Evolutionary conservation across 2,329 filamentous ascomycete genomes (phyloP), one percentile per base, ranked within the genome.

Genomic region (Hypoxylon sp.): DNA sequence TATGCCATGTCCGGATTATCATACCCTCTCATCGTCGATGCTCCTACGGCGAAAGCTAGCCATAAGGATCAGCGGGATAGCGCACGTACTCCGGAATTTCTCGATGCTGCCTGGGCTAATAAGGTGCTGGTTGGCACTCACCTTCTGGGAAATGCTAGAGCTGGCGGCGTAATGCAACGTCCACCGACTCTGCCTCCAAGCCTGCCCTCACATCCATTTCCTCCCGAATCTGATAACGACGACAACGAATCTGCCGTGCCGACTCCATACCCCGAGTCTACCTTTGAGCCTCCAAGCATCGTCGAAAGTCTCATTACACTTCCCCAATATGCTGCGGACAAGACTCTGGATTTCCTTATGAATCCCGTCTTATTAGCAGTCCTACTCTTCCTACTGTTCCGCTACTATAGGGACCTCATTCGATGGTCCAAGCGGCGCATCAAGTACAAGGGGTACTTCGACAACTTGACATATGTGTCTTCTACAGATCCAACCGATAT

Each of bases 1-100:
- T 99, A 94, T 76, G 95, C 94, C 30, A 85, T 98, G 79, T 97
- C 94, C 1, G 94, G 96, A 60, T 85, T 84, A 41, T 88, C 88
- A 7, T 98, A 97, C 71, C 95, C 95, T 3, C 84, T 94, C 8
- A 92, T 97, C 26, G 90, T 94, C 20, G 87, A 92, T 55, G 89
- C 84, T 0, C 83, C 84, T 0, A 67, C 74, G 2, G 86, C 80
- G 20, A 79, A 77, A 66, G 79, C 82, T 44, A 79, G 80, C 68
- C 77, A 71, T 11, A 73, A 76, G 6, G 80, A 80, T 26, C 88
- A 82, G 77, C 80, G 81, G 74, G 79, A 86, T n/a, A 73, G 76
- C 30, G 73, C 76, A 8, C 74, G 76, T 2, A 64, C 75, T 3
- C 79, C 76, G 75, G 78, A 73, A 22, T 47, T 67, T 13, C 61